Evolutionary conservation across 2,329 filamentous ascomycete species (phyloP), one percentile per base, ranked within the genome.

Genomic region (Fusarium scirpi): DNA sequence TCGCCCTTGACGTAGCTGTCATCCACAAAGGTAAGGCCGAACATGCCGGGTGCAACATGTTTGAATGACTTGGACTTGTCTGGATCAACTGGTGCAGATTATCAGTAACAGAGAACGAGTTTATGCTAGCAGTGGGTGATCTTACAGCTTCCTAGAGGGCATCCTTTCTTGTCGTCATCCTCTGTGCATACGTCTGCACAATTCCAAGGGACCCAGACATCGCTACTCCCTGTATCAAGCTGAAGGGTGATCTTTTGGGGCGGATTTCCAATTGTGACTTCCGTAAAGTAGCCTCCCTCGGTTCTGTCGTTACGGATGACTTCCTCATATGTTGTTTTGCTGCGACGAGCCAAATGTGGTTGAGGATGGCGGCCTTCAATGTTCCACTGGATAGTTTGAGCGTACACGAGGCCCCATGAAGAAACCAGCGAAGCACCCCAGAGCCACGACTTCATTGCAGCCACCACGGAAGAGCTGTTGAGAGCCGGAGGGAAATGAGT

Each of bases 191-290:
- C 80, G 34, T 64, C 65, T 3, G 83, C 78, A 8, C 58, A 51
- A 62, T 72, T 77, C 45, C 78, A 77, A 16, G 85, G 84, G 41
- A 91, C 83, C 89, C 89, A 91, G 24, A 89, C 84, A 78, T 91
- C 89, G 65, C 87, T 90, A 73, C 87, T 90, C 44, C 89, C 89
- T 1, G 89, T 91, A 77, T 91, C 89, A 46, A 91, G 82, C 76
- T 90, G 87, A 55, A 91, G 78, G 3, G 83, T 85, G 43, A 91
- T 65, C 6, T 84, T 78, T 74, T 91, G 89, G 15, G 79, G 78
- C 0, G 89, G 89, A 9, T 85, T 89, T 20, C 89, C 89, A 25
- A 91, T 76, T 27, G 80, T 78, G 65, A 89, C 85, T 24, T 84
- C 84, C 20, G 86, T 84, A 72, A 89, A 90, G 76, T 90, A 90